Evolutionary conservation across 306 rosid genomes (phyloP), one percentile per base, ranked within the genome.

Genomic region (Hippophae gyantsensis): DNA sequence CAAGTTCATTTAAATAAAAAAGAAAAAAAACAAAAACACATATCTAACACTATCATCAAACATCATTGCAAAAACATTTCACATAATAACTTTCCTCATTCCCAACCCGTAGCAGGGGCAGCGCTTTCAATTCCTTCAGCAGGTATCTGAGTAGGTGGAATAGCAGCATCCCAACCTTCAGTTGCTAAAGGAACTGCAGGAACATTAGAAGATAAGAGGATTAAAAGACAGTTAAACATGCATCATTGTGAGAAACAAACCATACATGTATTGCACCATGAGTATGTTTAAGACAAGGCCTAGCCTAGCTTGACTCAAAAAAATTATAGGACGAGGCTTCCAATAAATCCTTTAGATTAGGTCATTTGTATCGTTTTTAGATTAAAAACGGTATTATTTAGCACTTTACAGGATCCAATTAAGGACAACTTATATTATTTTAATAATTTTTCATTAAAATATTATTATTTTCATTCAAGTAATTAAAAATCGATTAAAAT

Each of bases 121-220:
- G 58, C 80, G 25, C 48, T 67, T 51, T 74, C 80, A 42, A 48
- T 51, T 9, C 6, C 1, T 9, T 69, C 41, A 44, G 72, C 5
- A 1, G 58, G 56, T 0, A 53, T 18, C 48, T 48, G 52, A 25
- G 80, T 42, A 27, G 77, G 69, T 13, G 76, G 65, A 43, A 6
- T 42, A 7, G 72, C 69, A 9, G 61, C 52, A 18, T 79, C 80
- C 84, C 84, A 79, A 6, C 70, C 84, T 2, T 74, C 80, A 6
- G 56, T 55, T 0, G 54, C 41, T 13, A 25, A 3, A 57, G 68
- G 58, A 14, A 23, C 82, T 65, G 58, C 61, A 46, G n/a, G 25
- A 12, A 1, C 23, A 49, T 11, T 2, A 12, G 7, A 43, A 42
- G 18, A 25, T 27, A 32, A 42, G 9, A 6, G 42, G 10, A 42